Evolutionary conservation across 2,329 filamentous ascomycete species (phyloP).

Genomic region (Colletotrichum liriopes): DNA sequence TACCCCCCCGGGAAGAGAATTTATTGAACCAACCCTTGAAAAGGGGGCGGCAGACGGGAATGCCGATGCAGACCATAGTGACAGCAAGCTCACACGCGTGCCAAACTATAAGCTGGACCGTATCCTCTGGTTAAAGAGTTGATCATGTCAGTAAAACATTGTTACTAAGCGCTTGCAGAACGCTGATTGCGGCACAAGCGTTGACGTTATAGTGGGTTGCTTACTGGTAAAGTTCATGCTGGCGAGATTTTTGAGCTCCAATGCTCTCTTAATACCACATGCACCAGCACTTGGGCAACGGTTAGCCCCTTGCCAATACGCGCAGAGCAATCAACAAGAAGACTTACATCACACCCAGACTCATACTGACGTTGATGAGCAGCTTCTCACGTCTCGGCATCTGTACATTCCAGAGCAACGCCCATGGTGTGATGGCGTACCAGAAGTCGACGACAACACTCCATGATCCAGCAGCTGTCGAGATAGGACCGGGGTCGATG

Average conservation of each 20-base stretch:
- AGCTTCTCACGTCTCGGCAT: slow-evolving; percentile 63
- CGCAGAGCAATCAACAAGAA: no score
- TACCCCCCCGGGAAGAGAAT: slow-evolving; percentile 20
- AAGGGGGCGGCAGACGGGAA: slow-evolving; percentile 57
- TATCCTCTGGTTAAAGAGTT: slow-evolving; percentile 50
- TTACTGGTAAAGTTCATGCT: slow-evolving; percentile 45
- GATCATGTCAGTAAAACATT: slow-evolving; percentile 9
- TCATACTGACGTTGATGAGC: slow-evolving; percentile 59
- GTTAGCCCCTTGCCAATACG: neutral
- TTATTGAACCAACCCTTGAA: slow-evolving; percentile 47
- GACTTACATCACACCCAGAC: slow-evolving; percentile 56
- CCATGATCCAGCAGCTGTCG: slow-evolving; percentile 35
- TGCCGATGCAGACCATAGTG: slow-evolving; percentile 58
- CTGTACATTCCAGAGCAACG: slow-evolving; percentile 60
- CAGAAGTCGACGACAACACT: slow-evolving; percentile 56
- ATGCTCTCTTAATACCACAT: slow-evolving; percentile 49
- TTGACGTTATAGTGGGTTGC: no score
- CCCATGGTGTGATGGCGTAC: slow-evolving; percentile 60
- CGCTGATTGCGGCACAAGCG: no score
- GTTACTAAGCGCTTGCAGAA: neutral
- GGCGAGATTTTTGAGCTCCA: slow-evolving; percentile 50
- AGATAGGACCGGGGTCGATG: slow-evolving; percentile 38
- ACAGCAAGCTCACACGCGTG: slow-evolving; percentile 56
- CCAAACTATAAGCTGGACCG: slow-evolving; percentile 56
- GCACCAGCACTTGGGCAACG: slow-evolving; percentile 46